phyloP scores from a whole-genome alignment of 495 filamentous ascomycete species.

The Aspergillus baeticus region DNA sequence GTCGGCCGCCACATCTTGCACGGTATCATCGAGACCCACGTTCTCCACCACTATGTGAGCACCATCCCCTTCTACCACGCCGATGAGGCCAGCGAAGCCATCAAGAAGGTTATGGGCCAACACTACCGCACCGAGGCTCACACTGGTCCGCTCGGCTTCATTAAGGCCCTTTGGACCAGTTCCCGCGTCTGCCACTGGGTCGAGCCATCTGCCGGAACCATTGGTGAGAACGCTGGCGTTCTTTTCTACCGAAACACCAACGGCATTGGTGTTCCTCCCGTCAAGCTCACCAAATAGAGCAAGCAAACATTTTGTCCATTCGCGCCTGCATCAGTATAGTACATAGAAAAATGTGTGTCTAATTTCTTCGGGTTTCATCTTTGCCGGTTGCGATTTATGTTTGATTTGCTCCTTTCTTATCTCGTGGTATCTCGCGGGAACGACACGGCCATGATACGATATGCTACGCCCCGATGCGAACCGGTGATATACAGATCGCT shows the following conservation, averaged over 20 bases:
- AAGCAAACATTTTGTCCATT: background rate
- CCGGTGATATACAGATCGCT: slow-evolving; percentile 3
- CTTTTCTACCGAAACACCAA: slow-evolving; percentile 68
- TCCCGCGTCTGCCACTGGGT: slow-evolving; percentile 55
- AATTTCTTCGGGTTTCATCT: background rate
- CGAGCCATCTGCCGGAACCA: slow-evolving; percentile 64
- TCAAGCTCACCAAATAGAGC: slow-evolving; percentile 44
- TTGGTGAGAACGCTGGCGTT: slow-evolving; percentile 51
- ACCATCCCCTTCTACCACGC: slow-evolving; percentile 63
- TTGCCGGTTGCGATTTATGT: slow-evolving; percentile 4
- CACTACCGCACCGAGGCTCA: slow-evolving; percentile 57
- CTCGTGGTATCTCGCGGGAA: slow-evolving; percentile 28
- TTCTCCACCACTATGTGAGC: slow-evolving; percentile 61
- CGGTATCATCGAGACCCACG: slow-evolving; percentile 63
- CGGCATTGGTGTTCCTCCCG: slow-evolving; percentile 63
- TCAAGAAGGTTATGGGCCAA: slow-evolving; percentile 54
- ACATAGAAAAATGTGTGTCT: slow-evolving; percentile 17
- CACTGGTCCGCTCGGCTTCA: slow-evolving; percentile 52
- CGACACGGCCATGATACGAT: slow-evolving; percentile 22
- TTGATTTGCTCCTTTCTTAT: slow-evolving; percentile 1
- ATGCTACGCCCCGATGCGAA: too few relatives aligned
- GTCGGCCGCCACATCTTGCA: slow-evolving; percentile 58
- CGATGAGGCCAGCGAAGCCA: slow-evolving; percentile 59
- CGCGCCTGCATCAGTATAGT: background rate
- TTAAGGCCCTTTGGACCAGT: slow-evolving; percentile 54